A percentile compares a stretch with the other conserved stretches of the same genome.
Evolutionary conservation across 2,329 filamentous ascomycete genomes (phyloP).

Genomic region (Trichoderma arundinaceum): DNA sequence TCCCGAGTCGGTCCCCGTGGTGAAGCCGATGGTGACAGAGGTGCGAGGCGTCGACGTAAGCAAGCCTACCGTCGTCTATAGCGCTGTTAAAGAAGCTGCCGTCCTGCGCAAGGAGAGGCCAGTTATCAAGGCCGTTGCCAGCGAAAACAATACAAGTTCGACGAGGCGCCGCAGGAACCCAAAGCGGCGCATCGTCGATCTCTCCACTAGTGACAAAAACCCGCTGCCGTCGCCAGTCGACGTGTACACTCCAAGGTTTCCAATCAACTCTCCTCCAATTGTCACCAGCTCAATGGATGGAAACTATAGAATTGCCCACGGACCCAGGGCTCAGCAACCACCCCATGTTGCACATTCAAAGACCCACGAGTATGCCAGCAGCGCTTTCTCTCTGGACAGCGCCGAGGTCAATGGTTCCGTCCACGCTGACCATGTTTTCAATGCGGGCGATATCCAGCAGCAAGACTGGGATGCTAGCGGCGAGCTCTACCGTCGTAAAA

Average conservation of each 20-base stretch:
- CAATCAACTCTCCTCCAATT: slow-evolving; percentile 35
- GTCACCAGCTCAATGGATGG: slow-evolving; percentile 36
- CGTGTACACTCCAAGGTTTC: slow-evolving; percentile 34
- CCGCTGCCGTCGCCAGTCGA: slow-evolving; percentile 42
- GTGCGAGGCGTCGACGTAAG: slow-evolving; percentile 68
- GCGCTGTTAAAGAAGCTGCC: slow-evolving; percentile 54
- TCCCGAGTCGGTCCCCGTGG: slow-evolving; percentile 75
- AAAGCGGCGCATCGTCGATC: slow-evolving; percentile 68
- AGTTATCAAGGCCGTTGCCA: slow-evolving; percentile 57
- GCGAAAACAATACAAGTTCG: slow-evolving; percentile 63
- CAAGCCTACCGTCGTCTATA: slow-evolving; percentile 67
- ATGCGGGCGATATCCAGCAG: slow-evolving; percentile 30
- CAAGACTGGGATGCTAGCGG: slow-evolving; percentile 71
- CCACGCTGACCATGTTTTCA: slow-evolving; percentile 1
- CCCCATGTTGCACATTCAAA: slow-evolving; percentile 43
- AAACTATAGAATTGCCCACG: slow-evolving; percentile 55
- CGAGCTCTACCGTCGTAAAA: slow-evolving; percentile 84
- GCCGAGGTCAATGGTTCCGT: slow-evolving; percentile 9
- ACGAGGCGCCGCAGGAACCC: slow-evolving; percentile 65
- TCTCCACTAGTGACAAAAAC: slow-evolving; percentile 59
- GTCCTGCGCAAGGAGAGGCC: slow-evolving; percentile 67
- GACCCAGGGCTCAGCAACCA: slow-evolving; percentile 47
- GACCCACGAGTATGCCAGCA: slow-evolving; percentile 41
- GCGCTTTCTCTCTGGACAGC: slow-evolving; percentile 23
- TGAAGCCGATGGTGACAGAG: slow-evolving; percentile 71